Evolutionary conservation across 2,329 filamentous ascomycete species (phyloP), one percentile per base, ranked within the genome.

Genomic region (Helotiales sp.): DNA sequence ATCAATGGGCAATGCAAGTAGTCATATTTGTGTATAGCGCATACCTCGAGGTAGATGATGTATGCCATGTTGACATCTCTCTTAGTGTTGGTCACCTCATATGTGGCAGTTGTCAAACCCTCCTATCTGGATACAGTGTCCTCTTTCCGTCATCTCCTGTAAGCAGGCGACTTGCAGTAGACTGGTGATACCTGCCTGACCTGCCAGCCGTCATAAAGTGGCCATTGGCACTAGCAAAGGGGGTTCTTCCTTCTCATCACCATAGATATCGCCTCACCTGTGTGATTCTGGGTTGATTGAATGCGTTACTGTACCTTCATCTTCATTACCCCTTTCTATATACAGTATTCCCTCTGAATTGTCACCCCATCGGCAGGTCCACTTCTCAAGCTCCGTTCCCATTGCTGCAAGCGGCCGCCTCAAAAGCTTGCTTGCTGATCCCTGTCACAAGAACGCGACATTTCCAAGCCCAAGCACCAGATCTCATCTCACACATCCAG

Each of bases 361-460:
- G 31, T 15, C n/a, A n/a, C n/a, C n/a, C n/a, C n/a, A n/a, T n/a
- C n/a, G n/a, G n/a, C n/a, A n/a, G n/a, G n/a, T n/a, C n/a, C n/a
- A 38, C n/a, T 38, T 38, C 19, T 24, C 40, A 25, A 27, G 27
- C 24, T 24, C 46, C 25, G 17, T 19, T 27, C 48, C 48, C 25
- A 31, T 48, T 27, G 17, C 24, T 34, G 31, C 9, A 46, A 22
- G 44, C 44, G 25, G 44, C 24, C 49, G 49, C 17, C 40, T 44
- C 48, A 17, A 29, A n/a, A n/a, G n/a, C n/a, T n/a, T n/a, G 15
- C 36, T 24, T 40, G 12, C 19, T 13, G 12, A 52, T 30, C 50
- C 50, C 36, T n/a, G 54, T 50, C 22, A 49, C 42, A 31, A 56
- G 44, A 58, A 50, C 50, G 55, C 50, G 50, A 50, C 50, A 58